These are phyloP conservation scores for Lentinus tigrinus DNA, from an alignment of 768 basidiomycete species.

Conservation along the genomic window DNA sequence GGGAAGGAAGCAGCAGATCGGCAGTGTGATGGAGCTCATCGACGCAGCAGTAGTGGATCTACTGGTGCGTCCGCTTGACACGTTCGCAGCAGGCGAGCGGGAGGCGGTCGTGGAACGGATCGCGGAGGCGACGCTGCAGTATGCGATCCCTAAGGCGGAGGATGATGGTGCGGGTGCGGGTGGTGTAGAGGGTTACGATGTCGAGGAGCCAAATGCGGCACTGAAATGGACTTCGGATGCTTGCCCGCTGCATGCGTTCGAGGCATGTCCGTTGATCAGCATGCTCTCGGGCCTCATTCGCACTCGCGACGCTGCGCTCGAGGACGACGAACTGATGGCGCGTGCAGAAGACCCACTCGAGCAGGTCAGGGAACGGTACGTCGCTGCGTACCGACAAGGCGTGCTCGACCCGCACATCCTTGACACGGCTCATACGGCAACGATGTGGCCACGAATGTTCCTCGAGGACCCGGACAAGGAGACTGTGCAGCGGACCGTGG, in stretches of 20 bases:
- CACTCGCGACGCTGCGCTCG: not conserved
- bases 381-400: slow-evolving; percentile 64
- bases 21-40: slow-evolving; percentile 77
- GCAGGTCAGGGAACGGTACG: slow-evolving; percentile 48
- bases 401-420: slow-evolving; percentile 53
- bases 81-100: slow-evolving; percentile 59
- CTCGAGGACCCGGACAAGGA: slow-evolving; percentile 78
- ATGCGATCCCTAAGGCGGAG: slow-evolving; percentile 65
- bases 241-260: slow-evolving; percentile 62
- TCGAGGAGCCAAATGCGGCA: not conserved
- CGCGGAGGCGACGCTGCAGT: slow-evolving; percentile 73
- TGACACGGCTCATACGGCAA: slow-evolving; percentile 60
- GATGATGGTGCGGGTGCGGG: slow-evolving; percentile 36
- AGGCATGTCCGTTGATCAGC: slow-evolving; percentile 53
- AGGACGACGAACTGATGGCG: not conserved
- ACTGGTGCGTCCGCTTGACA: slow-evolving; percentile 46
- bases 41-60: slow-evolving; percentile 63
- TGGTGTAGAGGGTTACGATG: not conserved
- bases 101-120: slow-evolving; percentile 65
- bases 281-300: slow-evolving; percentile 39
- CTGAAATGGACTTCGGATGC: slow-evolving; percentile 51
- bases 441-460: slow-evolving; percentile 72
- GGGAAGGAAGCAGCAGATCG: slow-evolving; percentile 53
- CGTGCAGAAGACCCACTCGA: slow-evolving; percentile 2
- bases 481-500: slow-evolving; percentile 61